A percentile compares a stretch with the other conserved stretches of the same genome.
Evolutionary conservation across 2,329 filamentous ascomycete species (phyloP).

Genomic region (Alternaria sp.): DNA sequence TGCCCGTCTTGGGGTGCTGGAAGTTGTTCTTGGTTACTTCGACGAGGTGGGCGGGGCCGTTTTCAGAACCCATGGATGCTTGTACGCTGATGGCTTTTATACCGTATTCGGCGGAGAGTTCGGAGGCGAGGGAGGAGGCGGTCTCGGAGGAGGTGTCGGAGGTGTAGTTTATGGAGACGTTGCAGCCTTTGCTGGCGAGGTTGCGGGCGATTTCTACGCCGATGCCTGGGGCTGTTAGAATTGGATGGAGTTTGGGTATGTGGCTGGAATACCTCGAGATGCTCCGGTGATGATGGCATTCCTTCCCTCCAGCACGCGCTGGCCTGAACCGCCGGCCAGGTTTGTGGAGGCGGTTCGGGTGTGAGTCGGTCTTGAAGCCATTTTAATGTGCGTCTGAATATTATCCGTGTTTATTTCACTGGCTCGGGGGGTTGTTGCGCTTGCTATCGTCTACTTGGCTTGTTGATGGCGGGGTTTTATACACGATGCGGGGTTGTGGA

Average conservation of each 20-base stretch:
- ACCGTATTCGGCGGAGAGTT: slow-evolving; percentile 63
- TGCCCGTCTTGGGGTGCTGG: slow-evolving; percentile 57
- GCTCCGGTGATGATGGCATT: slow-evolving; percentile 80
- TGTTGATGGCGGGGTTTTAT: slow-evolving; percentile 29
- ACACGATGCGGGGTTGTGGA: slow-evolving; percentile 25
- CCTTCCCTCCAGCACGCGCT: slow-evolving; percentile 67
- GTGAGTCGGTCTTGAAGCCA: slow-evolving; percentile 47
- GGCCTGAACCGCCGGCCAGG: slow-evolving; percentile 35
- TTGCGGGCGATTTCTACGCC: slow-evolving; percentile 71
- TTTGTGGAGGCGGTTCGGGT: slow-evolving; percentile 50
- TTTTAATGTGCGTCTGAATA: slow-evolving; percentile 20
- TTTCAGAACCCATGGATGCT: slow-evolving; percentile 71
- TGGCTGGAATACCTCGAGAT: slow-evolving; percentile 66
- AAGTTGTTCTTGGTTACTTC: slow-evolving; percentile 65
- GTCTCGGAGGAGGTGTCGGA: slow-evolving; percentile 63
- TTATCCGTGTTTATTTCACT: not conserved
- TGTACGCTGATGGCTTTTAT: slow-evolving; percentile 69
- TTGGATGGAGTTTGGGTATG: not conserved
- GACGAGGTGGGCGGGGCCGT: slow-evolving; percentile 67
- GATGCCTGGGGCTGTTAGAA: slow-evolving; percentile 64
- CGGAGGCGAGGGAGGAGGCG: slow-evolving; percentile 60
- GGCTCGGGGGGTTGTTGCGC: not conserved
- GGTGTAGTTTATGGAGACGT: slow-evolving; percentile 74
- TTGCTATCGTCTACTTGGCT: not conserved
- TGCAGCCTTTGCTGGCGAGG: slow-evolving; percentile 74